Percentiles rank a stretch among this genome's conserved stretches.
Evolutionary conservation across 108 stramenopile species (phyloP).

Genomic region (Nitzschia sp.): DNA sequence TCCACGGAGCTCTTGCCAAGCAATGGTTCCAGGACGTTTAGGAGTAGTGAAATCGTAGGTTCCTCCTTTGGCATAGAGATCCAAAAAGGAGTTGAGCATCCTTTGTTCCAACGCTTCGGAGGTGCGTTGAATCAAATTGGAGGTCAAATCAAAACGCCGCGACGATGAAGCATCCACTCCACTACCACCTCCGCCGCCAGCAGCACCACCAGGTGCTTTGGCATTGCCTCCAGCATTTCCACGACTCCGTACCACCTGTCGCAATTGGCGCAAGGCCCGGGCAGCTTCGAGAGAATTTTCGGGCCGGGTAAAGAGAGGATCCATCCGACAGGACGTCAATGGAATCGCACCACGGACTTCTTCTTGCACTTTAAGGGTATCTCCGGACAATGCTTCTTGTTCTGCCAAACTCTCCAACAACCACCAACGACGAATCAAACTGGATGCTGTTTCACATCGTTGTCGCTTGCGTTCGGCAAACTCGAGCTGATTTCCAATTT

Average conservation of each 20-base stretch:
- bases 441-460: slow-evolving; percentile 73
- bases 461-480: slow-evolving; percentile 77
- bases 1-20: slow-evolving; percentile 67
- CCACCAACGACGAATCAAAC: slow-evolving; percentile 84
- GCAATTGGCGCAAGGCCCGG: slow-evolving; percentile 59
- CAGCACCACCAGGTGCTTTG: background rate
- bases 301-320: slow-evolving; percentile 68
- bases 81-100: slow-evolving; percentile 62
- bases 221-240: slow-evolving; percentile 54
- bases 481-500: slow-evolving; percentile 81
- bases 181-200: slow-evolving; percentile 8
- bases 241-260: slow-evolving; percentile 72
- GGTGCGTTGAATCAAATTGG: slow-evolving; percentile 66
- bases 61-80: slow-evolving; percentile 67
- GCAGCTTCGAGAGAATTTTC: slow-evolving; percentile 77
- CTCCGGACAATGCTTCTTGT: slow-evolving; percentile 64
- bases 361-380: slow-evolving; percentile 63
- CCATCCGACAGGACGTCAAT: slow-evolving; percentile 65
- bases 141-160: slow-evolving; percentile 74
- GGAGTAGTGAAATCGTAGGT: slow-evolving; percentile 68
- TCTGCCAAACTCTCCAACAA: slow-evolving; percentile 84
- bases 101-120: slow-evolving; percentile 69
- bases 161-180: slow-evolving; percentile 36
- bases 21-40: slow-evolving; percentile 53
- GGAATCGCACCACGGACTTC: slow-evolving; percentile 71